Base-by-base conservation (phyloP, 2,329 filamentous ascomycete species). In the Xylariales sp. region DNA sequence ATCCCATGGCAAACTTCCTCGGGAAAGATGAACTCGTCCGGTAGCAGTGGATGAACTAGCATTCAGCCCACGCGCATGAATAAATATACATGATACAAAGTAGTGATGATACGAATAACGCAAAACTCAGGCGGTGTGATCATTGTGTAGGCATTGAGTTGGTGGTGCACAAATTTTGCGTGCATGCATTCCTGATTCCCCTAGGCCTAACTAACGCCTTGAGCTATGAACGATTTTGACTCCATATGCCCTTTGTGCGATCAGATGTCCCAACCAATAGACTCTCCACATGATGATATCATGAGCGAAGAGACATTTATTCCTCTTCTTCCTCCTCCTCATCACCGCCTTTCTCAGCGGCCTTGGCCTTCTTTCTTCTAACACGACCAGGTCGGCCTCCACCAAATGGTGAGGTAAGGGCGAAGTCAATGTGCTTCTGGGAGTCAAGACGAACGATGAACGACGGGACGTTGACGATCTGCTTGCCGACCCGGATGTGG, bases 361-460 rank as follows among this genome's bases (percentile, higher is more conserved):
- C 88, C 79, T 88, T 91, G 71, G 90, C 88, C 90, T 97, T 98
- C 93, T 97, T 98, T 82, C 93, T 94, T 74, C 88, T 84, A 66
- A 96, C 91, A 82, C 93, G 93, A 60, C 93, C 93, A 63, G 89
- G 88, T 62, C 93, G 90, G 68, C 93, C 93, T 69, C 90, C 90
- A 74, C 93, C 93, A 64, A 95, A 96, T 69, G 93, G 91, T 68
- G 91, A 97, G 74, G 85, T 94, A 56, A 98, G 83, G 52, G 93
- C 81, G 71, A 98, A 97, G 81, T 98, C 93, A 64, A 98, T 97
- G 86, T 98, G 93, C 88, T 98, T 98, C 85, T 98, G 93, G 63
- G 90, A 96, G 81, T 98, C 93, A 66, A 98, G 88, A 76, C 93
- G 93, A 73, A 98, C 93, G 69, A 98, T 86, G 86, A 95, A 98